Percentiles rank a stretch among this genome's conserved stretches.
These are phyloP conservation scores for Rutstroemia sp. DNA, from an alignment of 2,329 filamentous ascomycete species.

Conservation along the genomic window DNA sequence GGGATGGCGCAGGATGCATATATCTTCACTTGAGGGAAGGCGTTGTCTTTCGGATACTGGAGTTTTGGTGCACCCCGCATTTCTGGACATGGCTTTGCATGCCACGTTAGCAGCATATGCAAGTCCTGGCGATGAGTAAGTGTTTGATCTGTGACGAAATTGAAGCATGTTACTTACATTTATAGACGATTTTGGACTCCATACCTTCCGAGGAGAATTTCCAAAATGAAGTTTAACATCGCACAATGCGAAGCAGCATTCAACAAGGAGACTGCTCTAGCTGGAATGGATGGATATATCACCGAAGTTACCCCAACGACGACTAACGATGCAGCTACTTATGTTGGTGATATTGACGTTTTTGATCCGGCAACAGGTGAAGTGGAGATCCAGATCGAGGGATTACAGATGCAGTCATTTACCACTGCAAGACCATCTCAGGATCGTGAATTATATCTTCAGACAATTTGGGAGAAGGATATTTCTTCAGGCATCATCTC, in stretches of 20 bases:
- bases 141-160: too few relatives aligned
- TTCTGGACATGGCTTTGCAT: conserved; percentile 50
- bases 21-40: conserved; percentile 6
- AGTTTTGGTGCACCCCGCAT: conserved; percentile 43
- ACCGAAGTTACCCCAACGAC: conserved; percentile 2
- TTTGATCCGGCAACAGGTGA: background rate
- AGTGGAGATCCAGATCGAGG: conserved; percentile 21
- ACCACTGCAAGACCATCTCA: conserved; percentile 15
- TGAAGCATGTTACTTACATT: too few relatives aligned
- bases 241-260: conserved; percentile 5
- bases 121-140: conserved; percentile 15
- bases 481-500: conserved; percentile 13
- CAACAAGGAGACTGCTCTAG: background rate
- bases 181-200: conserved; percentile 12
- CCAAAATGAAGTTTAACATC: conserved; percentile 19
- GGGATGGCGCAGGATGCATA: conserved; percentile 9
- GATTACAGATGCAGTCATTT: conserved; percentile 15
- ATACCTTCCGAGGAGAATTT: conserved; percentile 19
- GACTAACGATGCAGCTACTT: background rate
- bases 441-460: conserved; percentile 20
- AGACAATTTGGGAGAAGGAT: conserved; percentile 14
- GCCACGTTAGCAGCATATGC: conserved; percentile 32
- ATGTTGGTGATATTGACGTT: conserved; percentile 1
- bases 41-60: background rate
- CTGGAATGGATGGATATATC: conserved; percentile 5